Conservation (phyloP, 106 monocot genomes). For the Agapanthus africanus region DNA sequence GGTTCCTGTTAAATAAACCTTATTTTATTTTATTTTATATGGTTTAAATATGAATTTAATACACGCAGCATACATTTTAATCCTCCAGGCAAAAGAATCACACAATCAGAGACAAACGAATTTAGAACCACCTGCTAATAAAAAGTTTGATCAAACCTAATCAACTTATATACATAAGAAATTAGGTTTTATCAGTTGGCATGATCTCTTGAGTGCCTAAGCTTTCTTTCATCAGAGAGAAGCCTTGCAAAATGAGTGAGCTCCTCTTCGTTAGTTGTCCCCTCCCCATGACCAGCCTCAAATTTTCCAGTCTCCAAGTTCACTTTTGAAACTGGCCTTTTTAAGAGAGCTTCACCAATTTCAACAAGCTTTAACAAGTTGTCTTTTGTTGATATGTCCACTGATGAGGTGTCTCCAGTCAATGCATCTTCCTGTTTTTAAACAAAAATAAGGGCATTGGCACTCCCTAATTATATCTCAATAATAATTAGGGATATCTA, state of each 20-base stretch:
- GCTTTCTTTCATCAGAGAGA: conserved; percentile 26
- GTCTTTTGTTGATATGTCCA: conserved; percentile 44
- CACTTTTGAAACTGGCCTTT: conserved; percentile 40
- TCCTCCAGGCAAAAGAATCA: too few relatives aligned
- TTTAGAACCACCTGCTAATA: too few relatives aligned
- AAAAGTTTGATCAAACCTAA: too few relatives aligned
- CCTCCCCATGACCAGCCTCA: conserved; percentile 22
- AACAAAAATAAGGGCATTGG: neutral
- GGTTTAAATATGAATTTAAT: too few relatives aligned
- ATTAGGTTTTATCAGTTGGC: too few relatives aligned
- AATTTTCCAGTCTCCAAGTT: conserved; percentile 44
- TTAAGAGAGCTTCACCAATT: conserved; percentile 38
- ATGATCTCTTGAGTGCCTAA: conserved; percentile 10
- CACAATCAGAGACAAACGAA: too few relatives aligned
- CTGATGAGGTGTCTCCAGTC: conserved; percentile 23
- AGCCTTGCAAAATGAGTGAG: conserved; percentile 28
- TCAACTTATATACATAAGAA: too few relatives aligned
- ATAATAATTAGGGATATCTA: neutral
- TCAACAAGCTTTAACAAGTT: conserved; percentile 34
- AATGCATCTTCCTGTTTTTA: conserved; percentile 41
- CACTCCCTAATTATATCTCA: neutral
- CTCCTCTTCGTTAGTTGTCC: conserved; percentile 40
- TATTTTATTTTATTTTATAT: too few relatives aligned
- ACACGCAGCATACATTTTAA: too few relatives aligned
- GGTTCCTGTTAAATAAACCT: too few relatives aligned